Conservation (phyloP, 2,329 filamentous ascomycete species). For the Cladobotryum mycophilum region DNA sequence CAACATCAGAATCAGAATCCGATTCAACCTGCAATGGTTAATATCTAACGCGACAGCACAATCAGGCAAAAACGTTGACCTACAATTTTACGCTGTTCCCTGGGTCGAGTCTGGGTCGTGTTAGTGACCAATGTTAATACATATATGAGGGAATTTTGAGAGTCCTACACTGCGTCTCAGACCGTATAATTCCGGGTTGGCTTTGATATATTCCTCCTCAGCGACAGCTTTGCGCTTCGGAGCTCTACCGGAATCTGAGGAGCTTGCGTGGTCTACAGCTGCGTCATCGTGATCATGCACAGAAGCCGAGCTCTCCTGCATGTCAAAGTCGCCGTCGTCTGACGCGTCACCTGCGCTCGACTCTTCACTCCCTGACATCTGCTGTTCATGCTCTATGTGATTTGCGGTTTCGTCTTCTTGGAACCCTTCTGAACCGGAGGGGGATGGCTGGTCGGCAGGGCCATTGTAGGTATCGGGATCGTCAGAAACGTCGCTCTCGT, state of each 20-base stretch:
- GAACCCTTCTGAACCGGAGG: conserved; percentile 34
- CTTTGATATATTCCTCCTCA: conserved; percentile 75
- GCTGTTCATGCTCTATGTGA: conserved; percentile 33
- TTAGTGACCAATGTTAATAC: conserved; percentile 25
- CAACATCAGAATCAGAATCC: conserved; percentile 66
- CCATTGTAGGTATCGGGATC: conserved; percentile 61
- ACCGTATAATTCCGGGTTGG: conserved; percentile 92
- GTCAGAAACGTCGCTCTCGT: conserved; percentile 58
- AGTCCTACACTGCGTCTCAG: conserved; percentile 78
- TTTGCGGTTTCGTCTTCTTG: conserved; percentile 37
- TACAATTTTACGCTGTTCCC: conserved; percentile 53
- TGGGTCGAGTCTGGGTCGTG: conserved; percentile 45
- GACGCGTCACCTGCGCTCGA: conserved; percentile 51
- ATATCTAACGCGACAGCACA: conserved; percentile 6
- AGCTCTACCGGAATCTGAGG: conserved; percentile 61
- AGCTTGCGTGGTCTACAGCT: conserved; percentile 52
- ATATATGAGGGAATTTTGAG: conserved; percentile 15
- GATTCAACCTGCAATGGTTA: conserved; percentile 38
- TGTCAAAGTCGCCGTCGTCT: conserved; percentile 71
- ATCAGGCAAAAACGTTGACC: conserved; percentile 20
- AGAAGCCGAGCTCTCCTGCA: conserved; percentile 51
- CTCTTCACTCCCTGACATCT: conserved; percentile 40
- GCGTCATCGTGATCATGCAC: conserved; percentile 40
- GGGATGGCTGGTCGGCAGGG: conserved; percentile 41
- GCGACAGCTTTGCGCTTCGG: conserved; percentile 65